Evolutionary conservation across 1,284 basidiomycete genomes (phyloP), one percentile per base, ranked within the genome.

Genomic region (Wolfiporia cocos): DNA sequence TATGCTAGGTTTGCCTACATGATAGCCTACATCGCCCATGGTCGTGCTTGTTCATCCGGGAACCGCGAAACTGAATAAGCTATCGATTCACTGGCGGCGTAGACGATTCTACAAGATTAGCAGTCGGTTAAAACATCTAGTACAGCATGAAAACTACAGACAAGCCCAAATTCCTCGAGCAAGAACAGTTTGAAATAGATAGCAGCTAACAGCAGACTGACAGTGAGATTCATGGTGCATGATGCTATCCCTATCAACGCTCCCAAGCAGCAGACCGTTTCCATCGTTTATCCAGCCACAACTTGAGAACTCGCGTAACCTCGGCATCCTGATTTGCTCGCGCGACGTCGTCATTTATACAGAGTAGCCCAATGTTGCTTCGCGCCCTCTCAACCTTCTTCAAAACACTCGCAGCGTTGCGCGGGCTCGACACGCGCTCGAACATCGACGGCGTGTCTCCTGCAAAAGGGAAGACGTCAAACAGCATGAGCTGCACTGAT

Each of bases 301-400:
- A 33, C 26, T 39, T 38, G 35, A 60, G 49, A 30, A 50, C 18
- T 24, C 26, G 35, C n/a, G 40, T 35, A 4, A 58, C 53, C 31
- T 48, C 36, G 12, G 42, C 45, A 26, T 51, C 46, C 19, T 52
- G 51, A 4, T 29, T 29, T 3, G 42, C 46, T 19, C 37, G 21
- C 14, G 42, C 36, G 10, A 59, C 43, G 36, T 61, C 59, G 41
- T 61, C 59, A 45, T 59, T 59, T 18, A 59, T 43, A 40, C 57
- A 61, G 10, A 58, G 43, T 19, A 61, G 43, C 35, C 52, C 54
- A 17, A 56, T 42, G 28, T 56, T 50, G 15, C 35, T 20, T n/a
- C n/a, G n/a, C 19, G 39, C 42, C 4, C 22, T 15, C 39, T 48
- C 51, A 22, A 57, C 26, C 3, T 26, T 31, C 1, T 19, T 12